Conservation (phyloP, 345 rosid genomes). For the Syzygium aqueum region DNA sequence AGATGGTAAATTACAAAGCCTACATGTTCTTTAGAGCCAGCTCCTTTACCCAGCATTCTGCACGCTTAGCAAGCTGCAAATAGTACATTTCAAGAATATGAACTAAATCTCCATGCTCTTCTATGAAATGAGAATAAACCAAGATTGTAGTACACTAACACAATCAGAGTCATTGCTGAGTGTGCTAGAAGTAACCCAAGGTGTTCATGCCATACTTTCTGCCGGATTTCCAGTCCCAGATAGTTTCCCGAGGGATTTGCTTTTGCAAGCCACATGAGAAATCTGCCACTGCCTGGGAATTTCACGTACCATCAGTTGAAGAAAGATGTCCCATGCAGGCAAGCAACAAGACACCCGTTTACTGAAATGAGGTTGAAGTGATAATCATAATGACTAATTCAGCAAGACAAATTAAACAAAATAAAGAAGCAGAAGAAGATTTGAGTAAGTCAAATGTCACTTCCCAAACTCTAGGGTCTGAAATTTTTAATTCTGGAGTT, state of each 20-base stretch:
- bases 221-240: constrained; percentile 86
- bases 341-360: neutral
- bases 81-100: neutral
- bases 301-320: neutral
- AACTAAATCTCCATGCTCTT: neutral
- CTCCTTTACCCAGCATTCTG: constrained; percentile 72
- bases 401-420: neutral
- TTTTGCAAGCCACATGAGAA: constrained; percentile 83
- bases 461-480: neutral
- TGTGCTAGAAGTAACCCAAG: constrained; percentile 17
- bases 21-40: constrained; percentile 71
- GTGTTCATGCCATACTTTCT: constrained; percentile 50
- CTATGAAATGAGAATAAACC: neutral
- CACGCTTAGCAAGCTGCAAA: constrained; percentile 74
- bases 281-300: constrained; percentile 84
- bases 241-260: constrained; percentile 46
- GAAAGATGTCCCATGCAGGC: neutral
- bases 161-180: constrained; percentile 10
- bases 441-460: neutral
- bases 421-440: neutral
- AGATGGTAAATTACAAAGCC: neutral
- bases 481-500: neutral
- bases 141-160: neutral
- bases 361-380: neutral
- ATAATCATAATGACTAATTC: neutral